A percentile compares a stretch with the other conserved stretches of the same genome.
phyloP scores from a whole-genome alignment of 73 alveolate genomes.

The Paramecium caudatum region DNA sequence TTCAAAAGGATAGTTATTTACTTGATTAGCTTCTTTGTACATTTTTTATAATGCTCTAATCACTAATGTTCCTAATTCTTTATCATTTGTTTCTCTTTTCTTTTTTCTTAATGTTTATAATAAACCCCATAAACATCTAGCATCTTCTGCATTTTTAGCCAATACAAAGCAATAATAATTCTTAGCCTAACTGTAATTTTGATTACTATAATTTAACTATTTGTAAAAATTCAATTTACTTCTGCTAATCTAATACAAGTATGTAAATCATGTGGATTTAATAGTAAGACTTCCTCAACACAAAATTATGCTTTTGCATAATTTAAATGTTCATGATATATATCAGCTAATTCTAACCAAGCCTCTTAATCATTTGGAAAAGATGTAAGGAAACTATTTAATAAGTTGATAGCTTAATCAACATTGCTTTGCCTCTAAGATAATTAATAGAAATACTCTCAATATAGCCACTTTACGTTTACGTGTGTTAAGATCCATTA shows the following conservation, averaged over 20 bases:
- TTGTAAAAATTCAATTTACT: neutral
- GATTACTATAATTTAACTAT: conserved; percentile 3
- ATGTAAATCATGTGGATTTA: conserved; percentile 18
- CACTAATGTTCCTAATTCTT: conserved; percentile 51
- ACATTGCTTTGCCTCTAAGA: conserved; percentile 19
- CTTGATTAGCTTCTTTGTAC: neutral
- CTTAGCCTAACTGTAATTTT: conserved; percentile 30
- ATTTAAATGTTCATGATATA: neutral
- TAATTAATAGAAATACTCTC: neutral
- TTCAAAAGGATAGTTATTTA: neutral
- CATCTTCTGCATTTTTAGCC: conserved; percentile 21
- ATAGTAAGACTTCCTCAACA: conserved; percentile 44
- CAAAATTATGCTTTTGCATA: conserved; percentile 43
- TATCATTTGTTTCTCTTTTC: conserved; percentile 53
- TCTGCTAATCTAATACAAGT: conserved; percentile 17
- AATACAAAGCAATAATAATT: conserved; percentile 63
- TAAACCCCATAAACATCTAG: conserved; percentile 64
- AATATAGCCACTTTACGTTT: conserved; percentile 38
- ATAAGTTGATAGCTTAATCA: conserved; percentile 24
- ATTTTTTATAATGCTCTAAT: neutral
- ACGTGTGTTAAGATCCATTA: conserved; percentile 13
- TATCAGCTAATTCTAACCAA: conserved; percentile 58
- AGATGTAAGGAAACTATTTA: neutral
- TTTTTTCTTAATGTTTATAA: conserved; percentile 51
- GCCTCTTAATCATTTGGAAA: conserved; percentile 51